Base-by-base conservation (phyloP, 2,329 filamentous ascomycete species). In the Chrysoporthe austroafricana region DNA sequence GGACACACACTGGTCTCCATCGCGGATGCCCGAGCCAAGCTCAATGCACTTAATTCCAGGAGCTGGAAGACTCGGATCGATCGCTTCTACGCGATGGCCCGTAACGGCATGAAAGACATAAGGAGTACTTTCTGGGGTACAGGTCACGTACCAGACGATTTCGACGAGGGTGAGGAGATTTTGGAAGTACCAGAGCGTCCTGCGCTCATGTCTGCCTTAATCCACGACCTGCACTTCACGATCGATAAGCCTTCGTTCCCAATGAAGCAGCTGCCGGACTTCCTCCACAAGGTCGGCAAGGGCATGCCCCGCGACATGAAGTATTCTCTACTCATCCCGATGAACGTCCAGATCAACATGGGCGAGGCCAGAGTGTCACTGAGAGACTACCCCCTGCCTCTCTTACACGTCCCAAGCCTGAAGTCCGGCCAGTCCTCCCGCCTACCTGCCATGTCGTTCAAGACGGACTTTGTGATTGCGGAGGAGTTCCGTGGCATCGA, bases 221-320 rank as follows among this genome's bases (percentile, higher is more conserved):
- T 98, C 72, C 93, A 90, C 69, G 95, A 99, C 76, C 82, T 99
- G 43, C 91, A 95, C 71, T 85, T 99, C 66, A 83, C 89, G 43
- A 84, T 99, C 68, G 96, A 98, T 78, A 97, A 97, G 77, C 96
- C 96, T 0, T 95, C 92, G 0, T 99, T 99, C 76, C 91, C 94
- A 0, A 82, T 97, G 68, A 84, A 88, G 2, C 90, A 97, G 14
- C 88, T 95, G 65, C 92, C 95, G 0, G 87, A 91, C 18, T 99
- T 97, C 76, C 82, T 99, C 36, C 87, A 97, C 75, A 88, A 88
- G 60, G 90, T 98, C 67, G 96, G 96, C n/a, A 99, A 99, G 80
- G 96, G 96, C 0, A 96, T 99, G 88, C 96, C 96, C 0, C 85
- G 88, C 70, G 90, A 96, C 74, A 99, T 94, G 87, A 84, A 95